Evolutionary conservation across 164 flowering plant genomes (phyloP).

Genomic region (Vitis amurensis): DNA sequence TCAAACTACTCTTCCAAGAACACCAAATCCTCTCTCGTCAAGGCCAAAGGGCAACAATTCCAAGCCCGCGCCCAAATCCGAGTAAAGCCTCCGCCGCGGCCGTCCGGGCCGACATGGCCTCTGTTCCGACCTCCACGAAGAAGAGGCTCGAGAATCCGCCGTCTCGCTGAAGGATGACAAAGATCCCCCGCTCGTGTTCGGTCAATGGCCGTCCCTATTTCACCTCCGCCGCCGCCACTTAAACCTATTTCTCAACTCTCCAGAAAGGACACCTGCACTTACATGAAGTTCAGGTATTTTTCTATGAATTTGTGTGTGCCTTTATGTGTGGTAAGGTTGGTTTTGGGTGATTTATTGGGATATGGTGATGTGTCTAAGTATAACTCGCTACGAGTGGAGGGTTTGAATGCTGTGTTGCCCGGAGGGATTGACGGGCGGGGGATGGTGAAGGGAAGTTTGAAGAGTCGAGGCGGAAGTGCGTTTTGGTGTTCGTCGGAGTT

Average conservation of each 20-base stretch:
- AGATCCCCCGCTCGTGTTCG: slow-evolving; percentile 63
- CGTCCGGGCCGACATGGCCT: slow-evolving; percentile 16
- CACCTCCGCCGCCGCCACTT: slow-evolving; percentile 48
- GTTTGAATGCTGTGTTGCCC: slow-evolving; percentile 48
- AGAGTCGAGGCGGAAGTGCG: slow-evolving; percentile 51
- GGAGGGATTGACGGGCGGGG: slow-evolving; percentile 68
- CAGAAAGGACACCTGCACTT: slow-evolving; percentile 52
- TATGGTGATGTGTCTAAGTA: not conserved
- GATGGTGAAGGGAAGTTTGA: slow-evolving; percentile 69
- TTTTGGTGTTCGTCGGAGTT: slow-evolving; percentile 66
- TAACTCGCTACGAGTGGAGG: too few relatives aligned
- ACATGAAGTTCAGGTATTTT: slow-evolving; percentile 62
- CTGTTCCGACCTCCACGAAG: slow-evolving; percentile 26
- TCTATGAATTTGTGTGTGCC: not conserved
- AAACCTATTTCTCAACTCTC: slow-evolving; percentile 65
- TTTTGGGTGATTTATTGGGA: not conserved
- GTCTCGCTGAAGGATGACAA: slow-evolving; percentile 55
- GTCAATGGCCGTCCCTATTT: slow-evolving; percentile 68
- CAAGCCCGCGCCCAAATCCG: slow-evolving; percentile 20
- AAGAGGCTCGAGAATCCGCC: slow-evolving; percentile 29
- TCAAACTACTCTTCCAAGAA: slow-evolving; percentile 28
- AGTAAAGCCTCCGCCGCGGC: slow-evolving; percentile 15
- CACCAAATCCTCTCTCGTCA: slow-evolving; percentile 17
- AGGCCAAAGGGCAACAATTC: slow-evolving; percentile 30
- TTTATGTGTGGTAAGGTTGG: not conserved